phyloP scores from a whole-genome alignment of 2,329 filamentous ascomycete genomes.

The Paracorniculantispora psalliotae region DNA sequence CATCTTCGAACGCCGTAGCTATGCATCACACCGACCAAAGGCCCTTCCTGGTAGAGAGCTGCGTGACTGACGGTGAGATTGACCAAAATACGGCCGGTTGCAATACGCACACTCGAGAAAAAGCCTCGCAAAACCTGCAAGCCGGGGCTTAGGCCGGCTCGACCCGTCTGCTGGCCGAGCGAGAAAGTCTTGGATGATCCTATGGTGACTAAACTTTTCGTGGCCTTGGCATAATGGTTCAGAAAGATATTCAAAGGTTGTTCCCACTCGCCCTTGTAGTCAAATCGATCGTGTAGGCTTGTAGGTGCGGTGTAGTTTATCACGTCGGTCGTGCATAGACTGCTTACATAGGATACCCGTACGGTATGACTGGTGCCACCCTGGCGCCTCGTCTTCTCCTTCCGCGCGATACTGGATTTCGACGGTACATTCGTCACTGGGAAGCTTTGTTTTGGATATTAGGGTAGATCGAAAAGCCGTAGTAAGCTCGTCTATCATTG shows the following conservation, averaged over 20 bases:
- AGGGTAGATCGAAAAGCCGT: constrained; percentile 31
- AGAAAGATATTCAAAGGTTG: constrained; percentile 21
- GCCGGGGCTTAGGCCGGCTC: constrained; percentile 22
- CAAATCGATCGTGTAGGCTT: constrained; percentile 16
- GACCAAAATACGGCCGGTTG: constrained; percentile 30
- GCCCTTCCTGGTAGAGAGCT: constrained; percentile 27
- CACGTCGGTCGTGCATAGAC: constrained; percentile 21
- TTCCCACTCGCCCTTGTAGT: constrained; percentile 21
- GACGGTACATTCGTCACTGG: constrained; percentile 11
- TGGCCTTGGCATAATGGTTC: constrained; percentile 29
- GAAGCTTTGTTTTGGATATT: constrained; percentile 23
- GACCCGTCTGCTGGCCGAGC: constrained; percentile 6
- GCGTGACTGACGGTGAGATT: constrained; percentile 32
- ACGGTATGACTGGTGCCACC: constrained; percentile 19
- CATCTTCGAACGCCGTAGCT: constrained; percentile 4
- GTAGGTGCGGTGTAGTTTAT: constrained; percentile 25
- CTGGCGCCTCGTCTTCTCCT: constrained; percentile 23
- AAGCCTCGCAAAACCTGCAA: constrained; percentile 29
- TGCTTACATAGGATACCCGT: constrained; percentile 21
- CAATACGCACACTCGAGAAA: constrained; percentile 29
- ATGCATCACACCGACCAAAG: constrained; percentile 20
- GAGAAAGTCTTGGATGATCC: constrained; percentile 27
- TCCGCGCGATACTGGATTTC: constrained; percentile 25
- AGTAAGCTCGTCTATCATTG: constrained; percentile 20
- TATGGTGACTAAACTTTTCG: constrained; percentile 21